Base-by-base conservation (phyloP, 2,329 filamentous ascomycete genomes). In the Calonectria ilicicola region DNA sequence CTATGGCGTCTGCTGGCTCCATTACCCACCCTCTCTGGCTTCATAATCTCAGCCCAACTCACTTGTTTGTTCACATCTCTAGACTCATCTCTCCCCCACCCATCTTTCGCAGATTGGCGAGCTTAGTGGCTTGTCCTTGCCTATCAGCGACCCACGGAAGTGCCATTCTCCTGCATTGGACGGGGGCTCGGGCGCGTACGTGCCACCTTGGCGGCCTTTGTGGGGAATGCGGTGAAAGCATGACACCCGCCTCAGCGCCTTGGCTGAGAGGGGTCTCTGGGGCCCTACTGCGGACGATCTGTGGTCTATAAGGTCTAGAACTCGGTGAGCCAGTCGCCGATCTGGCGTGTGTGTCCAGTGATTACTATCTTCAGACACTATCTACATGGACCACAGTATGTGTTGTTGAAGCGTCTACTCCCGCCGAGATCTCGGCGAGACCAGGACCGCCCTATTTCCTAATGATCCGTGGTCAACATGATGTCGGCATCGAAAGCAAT, bases 41-140 rank as follows among this genome's bases (percentile, higher is more conserved):
- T 12, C n/a, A 58, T 19, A 35, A 58, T 58, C 53, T 38, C 53
- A 58, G 53, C 53, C 53, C 53, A 58, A 58, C 53, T 58, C 35
- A 58, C 53, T 58, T 44, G 38, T 38, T 62, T 62, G 58, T 23
- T 42, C 23, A n/a, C 10, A 27, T 62, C 40, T 44, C 35, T 19
- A 29, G 32, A 15, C 29, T 29, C 53, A 58, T 62, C 40, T 49
- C 53, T 44, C 14, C 40, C 26, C 49, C 49, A 58, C 51, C 51
- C 29, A 47, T 38, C 75, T 65, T 63, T 66, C 70, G 64, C 65
- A 77, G 76, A 79, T 79, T 78, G 70, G 77, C 77, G 77, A 79
- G 70, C 47, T 72, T 65, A 63, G 75, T 75, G 68, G 72, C 71
- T 67, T 75, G 63, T 74, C 71, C 69, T 67, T 75, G 53, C 75